Base-by-base conservation (phyloP, 192 early-diverging fungal species). In the Gryganskiella cystojenkinii region DNA sequence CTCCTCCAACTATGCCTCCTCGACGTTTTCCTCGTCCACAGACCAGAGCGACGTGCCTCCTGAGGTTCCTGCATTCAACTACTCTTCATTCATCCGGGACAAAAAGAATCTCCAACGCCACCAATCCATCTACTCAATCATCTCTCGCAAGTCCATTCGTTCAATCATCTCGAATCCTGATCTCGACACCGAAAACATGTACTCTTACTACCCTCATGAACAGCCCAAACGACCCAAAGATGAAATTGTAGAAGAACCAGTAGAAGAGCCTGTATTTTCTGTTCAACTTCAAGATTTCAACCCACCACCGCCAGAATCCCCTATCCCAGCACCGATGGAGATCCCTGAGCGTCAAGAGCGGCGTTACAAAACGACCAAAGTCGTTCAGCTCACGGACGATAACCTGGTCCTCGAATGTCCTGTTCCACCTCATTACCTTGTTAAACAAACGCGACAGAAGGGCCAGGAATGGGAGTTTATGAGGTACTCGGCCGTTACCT, bases 401-500 rank as follows among this genome's bases (percentile, higher is more conserved):
- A 91, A 92, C 71, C 75, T 92, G 44, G 88, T 92, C 17, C 63
- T 92, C n/a, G 91, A 92, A 57, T 86, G 87, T 71, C 88, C 87
- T 27, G 91, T 91, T 3, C 91, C 91, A 10, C 78, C 65, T 4
- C 80, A 78, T 67, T 68, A 87, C 79, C 60, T 87, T 53, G 67
- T 68, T 65, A 51, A 73, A 43, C 75, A 87, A 57, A 69, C 80
- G 57, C 62, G 69, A 42, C 65, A 83, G 56, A 67, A 81, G 14
- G 87, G 83, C 14, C 84, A 90, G 30, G 92, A 93, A 61, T 91
- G 91, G 71, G 90, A 90, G 46, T 85, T 93, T 70, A 85, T 92
- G 88, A 79, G 91, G 10, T 93, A 93, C 61, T 90, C 92, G 10
- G 92, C 89, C 43, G 86, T 86, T 11, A 92, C 92, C 27, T 92